These are phyloP conservation scores for Batkoa obscura DNA, from an alignment of 371 early-diverging fungal species.

Conservation along the genomic window DNA sequence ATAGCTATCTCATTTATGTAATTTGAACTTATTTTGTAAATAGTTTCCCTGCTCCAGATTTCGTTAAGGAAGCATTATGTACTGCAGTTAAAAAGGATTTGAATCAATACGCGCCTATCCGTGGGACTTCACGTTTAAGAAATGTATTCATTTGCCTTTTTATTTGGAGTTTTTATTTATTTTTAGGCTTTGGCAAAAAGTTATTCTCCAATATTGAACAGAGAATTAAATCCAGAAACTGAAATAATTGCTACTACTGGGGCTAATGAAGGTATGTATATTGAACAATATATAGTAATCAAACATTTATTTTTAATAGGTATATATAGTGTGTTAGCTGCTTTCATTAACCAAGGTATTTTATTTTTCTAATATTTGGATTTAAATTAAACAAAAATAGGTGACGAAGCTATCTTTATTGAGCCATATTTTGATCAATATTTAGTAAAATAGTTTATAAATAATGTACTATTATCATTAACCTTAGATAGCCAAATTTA, in stretches of 20 bases:
- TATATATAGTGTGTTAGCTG: background rate
- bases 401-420: conserved; percentile 78
- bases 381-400: conserved; percentile 52
- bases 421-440: conserved; percentile 92
- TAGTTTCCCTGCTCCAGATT: conserved; percentile 72
- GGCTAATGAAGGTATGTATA: conserved; percentile 63
- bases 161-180: background rate
- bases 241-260: conserved; percentile 83
- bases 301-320: too few species aligned
- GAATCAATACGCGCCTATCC: conserved; percentile 74
- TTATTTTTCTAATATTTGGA: conserved; percentile 63
- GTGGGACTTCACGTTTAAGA: conserved; percentile 62
- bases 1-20: background rate
- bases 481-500: conserved; percentile 38
- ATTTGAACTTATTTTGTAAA: background rate
- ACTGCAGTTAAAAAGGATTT: conserved; percentile 37
- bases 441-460: conserved; percentile 29
- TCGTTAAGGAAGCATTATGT: conserved; percentile 65
- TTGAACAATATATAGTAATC: too few species aligned
- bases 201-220: conserved; percentile 43
- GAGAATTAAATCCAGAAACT: conserved; percentile 47
- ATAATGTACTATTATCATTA: background rate
- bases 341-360: conserved; percentile 3
- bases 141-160: conserved; percentile 15
- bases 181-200: conserved; percentile 49